Base-by-base conservation (phyloP, 2,329 filamentous ascomycete species). In the Penicillium sp. region DNA sequence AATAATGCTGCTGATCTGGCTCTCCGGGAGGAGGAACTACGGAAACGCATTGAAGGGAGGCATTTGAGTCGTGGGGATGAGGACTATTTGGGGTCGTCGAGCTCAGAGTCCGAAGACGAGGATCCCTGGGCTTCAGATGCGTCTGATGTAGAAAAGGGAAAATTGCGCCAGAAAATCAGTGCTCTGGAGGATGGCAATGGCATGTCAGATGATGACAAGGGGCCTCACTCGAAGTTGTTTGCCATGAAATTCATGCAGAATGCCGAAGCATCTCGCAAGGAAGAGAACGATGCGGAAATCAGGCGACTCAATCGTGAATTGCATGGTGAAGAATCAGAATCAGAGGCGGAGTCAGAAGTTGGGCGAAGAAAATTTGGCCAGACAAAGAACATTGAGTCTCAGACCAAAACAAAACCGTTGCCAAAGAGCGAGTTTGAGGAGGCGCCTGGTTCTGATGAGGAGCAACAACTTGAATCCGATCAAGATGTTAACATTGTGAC, bases 181-280 rank as follows among this genome's bases (percentile, higher is more conserved):
- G 66, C 70, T 23, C 58, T 79, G 9, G 61, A 81, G 28, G 66
- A 74, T 32, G 69, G 67, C 43, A 68, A 60, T 5, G 67, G 67
- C 11, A 64, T 67, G 12, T 54, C 51, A 2, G 55, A 57, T 27
- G 61, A 60, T 20, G 54, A 60, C 25, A 61, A 61, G 25, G 59
- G 59, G 12, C 76, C 76, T 0, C 72, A 76, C 50, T 81, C 82
- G 10, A 82, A 79, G 52, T 68, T 98, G 5, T 80, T 85, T 64
- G 76, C 77, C 35, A 87, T 98, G 82, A 85, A 86, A 44, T 98
- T 98, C 61, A 96, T 98, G 92, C 80, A 83, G 54, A 87, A 83
- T 50, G 86, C 88, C 1, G 89, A 95, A 56, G 84, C 82, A 17
- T 74, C 80, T 25, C 79, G 80, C 54, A 88, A 82, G 62, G 78